Percentiles rank a stretch among this genome's conserved stretches.
Conservation (phyloP, 1,284 basidiomycete species). For the Puccinia triticina region DNA sequence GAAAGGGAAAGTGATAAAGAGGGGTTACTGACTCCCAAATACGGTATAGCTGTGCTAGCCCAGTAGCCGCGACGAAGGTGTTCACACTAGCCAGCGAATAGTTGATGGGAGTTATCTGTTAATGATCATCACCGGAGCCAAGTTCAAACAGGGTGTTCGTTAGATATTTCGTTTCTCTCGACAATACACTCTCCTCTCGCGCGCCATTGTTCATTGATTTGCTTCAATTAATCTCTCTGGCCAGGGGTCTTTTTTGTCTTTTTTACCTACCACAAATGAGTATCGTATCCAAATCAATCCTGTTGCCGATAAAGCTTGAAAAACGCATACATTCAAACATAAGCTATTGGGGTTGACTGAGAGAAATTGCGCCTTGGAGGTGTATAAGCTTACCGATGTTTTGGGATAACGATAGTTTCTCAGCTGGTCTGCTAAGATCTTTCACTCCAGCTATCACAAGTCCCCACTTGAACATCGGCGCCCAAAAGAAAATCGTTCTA, state of each 20-base stretch:
- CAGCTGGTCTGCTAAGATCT: slow-evolving; percentile 44
- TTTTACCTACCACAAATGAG: slow-evolving; percentile 41
- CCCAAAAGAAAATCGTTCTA: slow-evolving; percentile 51
- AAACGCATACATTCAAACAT: neutral
- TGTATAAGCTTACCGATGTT: slow-evolving; percentile 29
- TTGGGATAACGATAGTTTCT: slow-evolving; percentile 50
- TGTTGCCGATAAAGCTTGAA: slow-evolving; percentile 40
- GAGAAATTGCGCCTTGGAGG: neutral
- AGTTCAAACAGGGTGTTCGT: neutral
- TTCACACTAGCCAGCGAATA: slow-evolving; percentile 50
- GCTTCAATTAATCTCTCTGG: too few species aligned
- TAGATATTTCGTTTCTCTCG: neutral
- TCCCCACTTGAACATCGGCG: slow-evolving; percentile 50
- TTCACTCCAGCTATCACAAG: slow-evolving; percentile 35
- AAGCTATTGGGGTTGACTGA: neutral
- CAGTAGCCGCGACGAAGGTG: slow-evolving; percentile 40
- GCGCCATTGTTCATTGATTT: neutral
- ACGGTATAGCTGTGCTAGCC: slow-evolving; percentile 47
- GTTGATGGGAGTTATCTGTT: slow-evolving; percentile 46
- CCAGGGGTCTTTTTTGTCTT: neutral
- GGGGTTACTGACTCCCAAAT: slow-evolving; percentile 43
- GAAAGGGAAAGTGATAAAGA: neutral
- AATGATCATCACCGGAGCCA: neutral
- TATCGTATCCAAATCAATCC: slow-evolving; percentile 49
- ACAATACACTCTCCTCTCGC: too few species aligned